Evolutionary conservation across 331 rosid species (phyloP).

Genomic region (Quercus lobata): DNA sequence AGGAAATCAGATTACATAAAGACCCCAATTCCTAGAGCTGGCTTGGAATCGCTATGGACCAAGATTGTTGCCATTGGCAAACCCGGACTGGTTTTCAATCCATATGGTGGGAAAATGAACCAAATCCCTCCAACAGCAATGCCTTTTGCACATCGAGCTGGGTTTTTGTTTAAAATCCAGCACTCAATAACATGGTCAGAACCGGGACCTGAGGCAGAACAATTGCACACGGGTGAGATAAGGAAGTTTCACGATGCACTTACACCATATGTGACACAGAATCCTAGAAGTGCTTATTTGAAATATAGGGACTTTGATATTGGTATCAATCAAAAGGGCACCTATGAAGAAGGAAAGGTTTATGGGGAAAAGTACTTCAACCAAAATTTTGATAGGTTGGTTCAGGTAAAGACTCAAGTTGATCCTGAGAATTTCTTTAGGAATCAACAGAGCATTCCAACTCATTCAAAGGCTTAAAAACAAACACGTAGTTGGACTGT

Average conservation of each 20-base stretch:
- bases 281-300: constrained; percentile 44
- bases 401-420: constrained; percentile 36
- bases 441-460: constrained; percentile 46
- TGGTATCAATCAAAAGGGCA: constrained; percentile 20
- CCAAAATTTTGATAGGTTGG: constrained; percentile 39
- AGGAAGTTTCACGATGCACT: constrained; percentile 26
- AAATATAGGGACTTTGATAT: constrained; percentile 52
- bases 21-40: constrained; percentile 47
- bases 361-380: constrained; percentile 41
- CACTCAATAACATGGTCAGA: constrained; percentile 64
- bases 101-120: constrained; percentile 78
- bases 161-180: constrained; percentile 67
- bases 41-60: constrained; percentile 49
- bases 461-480: too few relatives aligned
- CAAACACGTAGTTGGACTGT: too few relatives aligned
- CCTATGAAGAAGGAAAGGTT: constrained; percentile 30
- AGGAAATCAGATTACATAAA: constrained; percentile 69
- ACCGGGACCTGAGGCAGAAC: constrained; percentile 16
- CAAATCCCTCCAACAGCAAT: constrained; percentile 43
- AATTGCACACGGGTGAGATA: constrained; percentile 14
- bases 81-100: constrained; percentile 59
- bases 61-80: constrained; percentile 56
- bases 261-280: constrained; percentile 47
- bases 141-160: constrained; percentile 69
- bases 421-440: constrained; percentile 48